A percentile compares a stretch with the other conserved stretches of the same genome.
phyloP scores from a whole-genome alignment of 2,329 filamentous ascomycete genomes.

The Juglanconis oblonga region DNA sequence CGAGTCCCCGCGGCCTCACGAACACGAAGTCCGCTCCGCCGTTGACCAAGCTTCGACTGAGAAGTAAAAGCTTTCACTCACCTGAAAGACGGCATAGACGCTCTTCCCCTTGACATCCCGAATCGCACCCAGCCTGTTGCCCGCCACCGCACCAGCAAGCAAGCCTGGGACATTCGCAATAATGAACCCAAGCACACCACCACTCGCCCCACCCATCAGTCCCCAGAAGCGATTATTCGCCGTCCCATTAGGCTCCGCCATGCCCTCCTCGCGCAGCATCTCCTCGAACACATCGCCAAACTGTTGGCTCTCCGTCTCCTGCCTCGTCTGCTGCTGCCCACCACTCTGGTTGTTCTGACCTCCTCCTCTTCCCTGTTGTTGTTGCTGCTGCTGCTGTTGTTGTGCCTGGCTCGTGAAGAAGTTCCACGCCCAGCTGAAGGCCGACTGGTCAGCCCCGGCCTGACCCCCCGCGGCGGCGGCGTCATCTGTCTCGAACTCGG shows the following conservation, averaged over 20 bases:
- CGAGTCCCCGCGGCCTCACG: background rate
- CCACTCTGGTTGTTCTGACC: conserved; percentile 33
- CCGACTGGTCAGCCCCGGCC: conserved; percentile 34
- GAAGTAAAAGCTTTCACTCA: conserved; percentile 26
- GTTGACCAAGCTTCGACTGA: background rate
- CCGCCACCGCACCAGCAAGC: conserved; percentile 85
- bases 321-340: conserved; percentile 35
- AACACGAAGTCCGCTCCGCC: background rate
- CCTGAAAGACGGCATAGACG: conserved; percentile 84
- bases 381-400: conserved; percentile 21
- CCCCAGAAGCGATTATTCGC: conserved; percentile 80
- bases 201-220: conserved; percentile 79
- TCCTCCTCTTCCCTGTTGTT: conserved; percentile 26
- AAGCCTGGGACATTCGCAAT: conserved; percentile 88
- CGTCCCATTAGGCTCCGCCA: conserved; percentile 66
- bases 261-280: conserved; percentile 82
- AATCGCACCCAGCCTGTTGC: conserved; percentile 86
- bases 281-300: conserved; percentile 88
- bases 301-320: conserved; percentile 69
- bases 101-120: conserved; percentile 91
- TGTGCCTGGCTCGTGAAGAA: conserved; percentile 43
- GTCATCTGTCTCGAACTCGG: conserved; percentile 39
- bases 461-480: conserved; percentile 40
- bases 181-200: conserved; percentile 91
- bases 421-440: conserved; percentile 77